phyloP scores from a whole-genome alignment of 2,329 filamentous ascomycete species.

The Nemania sp. region DNA sequence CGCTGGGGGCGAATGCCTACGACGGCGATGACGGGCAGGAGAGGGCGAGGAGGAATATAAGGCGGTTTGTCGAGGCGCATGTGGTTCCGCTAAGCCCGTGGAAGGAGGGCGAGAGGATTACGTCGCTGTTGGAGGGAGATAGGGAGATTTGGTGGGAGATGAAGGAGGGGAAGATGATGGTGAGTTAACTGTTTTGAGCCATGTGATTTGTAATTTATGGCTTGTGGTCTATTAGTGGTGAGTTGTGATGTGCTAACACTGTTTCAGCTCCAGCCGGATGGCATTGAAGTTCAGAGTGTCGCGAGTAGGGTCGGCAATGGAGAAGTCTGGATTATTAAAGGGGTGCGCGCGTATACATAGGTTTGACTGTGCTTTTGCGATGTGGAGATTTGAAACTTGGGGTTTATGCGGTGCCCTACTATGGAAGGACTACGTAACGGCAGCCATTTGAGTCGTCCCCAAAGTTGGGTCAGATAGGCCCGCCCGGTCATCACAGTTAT shows the following conservation, averaged over 20 bases:
- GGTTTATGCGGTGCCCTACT: background rate
- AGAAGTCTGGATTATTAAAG: slow-evolving; percentile 82
- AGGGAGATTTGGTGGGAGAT: slow-evolving; percentile 86
- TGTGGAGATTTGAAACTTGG: background rate
- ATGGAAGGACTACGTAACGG: background rate
- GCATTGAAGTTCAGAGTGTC: slow-evolving; percentile 80
- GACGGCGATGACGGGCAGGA: slow-evolving; percentile 79
- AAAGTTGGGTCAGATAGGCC: background rate
- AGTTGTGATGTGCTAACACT: slow-evolving; percentile 1
- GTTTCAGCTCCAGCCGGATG: slow-evolving; percentile 78
- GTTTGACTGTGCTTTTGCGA: background rate
- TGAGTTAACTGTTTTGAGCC: slow-evolving; percentile 57
- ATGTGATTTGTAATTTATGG: background rate
- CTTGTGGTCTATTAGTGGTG: too few species aligned
- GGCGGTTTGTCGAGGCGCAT: slow-evolving; percentile 87
- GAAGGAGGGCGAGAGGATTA: slow-evolving; percentile 73
- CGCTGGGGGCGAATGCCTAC: slow-evolving; percentile 77
- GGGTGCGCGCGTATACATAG: slow-evolving; percentile 61
- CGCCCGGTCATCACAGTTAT: background rate
- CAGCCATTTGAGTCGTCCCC: too few species aligned
- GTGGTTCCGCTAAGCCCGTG: slow-evolving; percentile 82
- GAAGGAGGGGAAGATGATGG: slow-evolving; percentile 73
- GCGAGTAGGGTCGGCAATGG: slow-evolving; percentile 86
- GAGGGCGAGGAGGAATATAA: slow-evolving; percentile 80
- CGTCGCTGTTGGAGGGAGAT: slow-evolving; percentile 73